A percentile compares a stretch with the other conserved stretches of the same genome.
These are phyloP conservation scores for Marchantia paleacea DNA, from an alignment of 225 moss, liverwort and hornwort species.

Conservation along the genomic window DNA sequence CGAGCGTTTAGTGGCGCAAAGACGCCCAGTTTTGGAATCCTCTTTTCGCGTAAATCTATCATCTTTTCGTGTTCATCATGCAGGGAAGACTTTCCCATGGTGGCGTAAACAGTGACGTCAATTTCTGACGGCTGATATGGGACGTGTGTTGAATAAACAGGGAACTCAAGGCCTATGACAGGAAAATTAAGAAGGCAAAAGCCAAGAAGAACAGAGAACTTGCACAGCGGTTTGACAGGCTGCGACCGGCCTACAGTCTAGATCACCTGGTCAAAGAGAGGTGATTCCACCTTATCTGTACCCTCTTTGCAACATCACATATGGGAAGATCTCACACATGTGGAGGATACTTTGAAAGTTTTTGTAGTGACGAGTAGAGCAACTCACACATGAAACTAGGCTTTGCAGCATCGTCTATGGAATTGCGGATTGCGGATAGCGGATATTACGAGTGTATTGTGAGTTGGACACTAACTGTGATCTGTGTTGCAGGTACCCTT, in stretches of 20 bases:
- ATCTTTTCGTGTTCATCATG: not conserved
- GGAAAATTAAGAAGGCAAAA: constrained; percentile 80
- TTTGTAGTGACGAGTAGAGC: too few species aligned
- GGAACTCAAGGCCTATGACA: constrained; percentile 76
- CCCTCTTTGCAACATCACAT: too few species aligned
- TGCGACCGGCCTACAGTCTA: constrained; percentile 63
- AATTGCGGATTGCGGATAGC: too few species aligned
- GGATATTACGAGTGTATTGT: not conserved
- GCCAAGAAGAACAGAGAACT: constrained; percentile 72
- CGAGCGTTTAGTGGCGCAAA: too few species aligned
- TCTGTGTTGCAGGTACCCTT: constrained; percentile 54
- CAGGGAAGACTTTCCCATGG: not conserved
- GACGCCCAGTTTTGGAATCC: not conserved
- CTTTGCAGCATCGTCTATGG: too few species aligned
- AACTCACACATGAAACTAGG: too few species aligned
- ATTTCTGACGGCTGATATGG: too few species aligned
- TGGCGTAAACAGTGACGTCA: not conserved
- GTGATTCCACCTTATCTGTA: not conserved
- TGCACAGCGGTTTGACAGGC: constrained; percentile 56
- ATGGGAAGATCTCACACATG: too few species aligned
- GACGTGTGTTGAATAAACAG: constrained; percentile 7
- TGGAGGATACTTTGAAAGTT: too few species aligned
- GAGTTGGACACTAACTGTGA: not conserved
- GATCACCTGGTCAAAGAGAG: constrained; percentile 89
- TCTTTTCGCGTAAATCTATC: not conserved